These are phyloP conservation scores for Lactarius deliciosus DNA, from an alignment of 768 basidiomycete species.

Conservation along the genomic window DNA sequence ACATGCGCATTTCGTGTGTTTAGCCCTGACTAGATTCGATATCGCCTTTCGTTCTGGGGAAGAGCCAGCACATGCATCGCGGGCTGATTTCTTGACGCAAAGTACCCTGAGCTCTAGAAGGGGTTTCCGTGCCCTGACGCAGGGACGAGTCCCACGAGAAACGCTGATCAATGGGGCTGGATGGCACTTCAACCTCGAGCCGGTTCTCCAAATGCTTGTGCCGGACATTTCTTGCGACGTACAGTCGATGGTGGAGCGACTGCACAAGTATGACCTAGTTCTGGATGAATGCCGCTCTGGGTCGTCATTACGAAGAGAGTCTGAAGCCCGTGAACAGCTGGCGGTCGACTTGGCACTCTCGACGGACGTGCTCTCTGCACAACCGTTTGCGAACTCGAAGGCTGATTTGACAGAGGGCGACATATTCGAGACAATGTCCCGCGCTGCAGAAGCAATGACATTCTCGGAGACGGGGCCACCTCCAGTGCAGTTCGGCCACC, in stretches of 20 bases:
- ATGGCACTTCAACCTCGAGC: constrained; percentile 55
- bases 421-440: constrained; percentile 55
- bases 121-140: constrained; percentile 53
- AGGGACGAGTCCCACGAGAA: constrained; percentile 46
- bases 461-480: constrained; percentile 52
- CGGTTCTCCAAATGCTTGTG: constrained; percentile 46
- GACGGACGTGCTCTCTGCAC: constrained; percentile 54
- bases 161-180: constrained; percentile 43
- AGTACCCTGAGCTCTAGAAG: constrained; percentile 50
- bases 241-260: constrained; percentile 39
- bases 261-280: constrained; percentile 47
- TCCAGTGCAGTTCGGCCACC: constrained; percentile 57
- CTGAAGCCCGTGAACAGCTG: constrained; percentile 58
- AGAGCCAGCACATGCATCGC: constrained; percentile 43
- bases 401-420: constrained; percentile 33
- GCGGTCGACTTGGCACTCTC: constrained; percentile 64
- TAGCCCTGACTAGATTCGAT: constrained; percentile 52
- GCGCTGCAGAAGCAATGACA: constrained; percentile 49
- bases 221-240: constrained; percentile 40
- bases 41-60: constrained; percentile 54
- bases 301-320: constrained; percentile 48
- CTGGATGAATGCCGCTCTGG: constrained; percentile 42
- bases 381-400: constrained; percentile 37
- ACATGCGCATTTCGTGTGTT: constrained; percentile 4
- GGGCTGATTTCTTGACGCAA: constrained; percentile 60